Evolutionary conservation across 768 basidiomycete species (phyloP), one percentile per base, ranked within the genome.

Genomic region (Hemileccinum rubropunctum): DNA sequence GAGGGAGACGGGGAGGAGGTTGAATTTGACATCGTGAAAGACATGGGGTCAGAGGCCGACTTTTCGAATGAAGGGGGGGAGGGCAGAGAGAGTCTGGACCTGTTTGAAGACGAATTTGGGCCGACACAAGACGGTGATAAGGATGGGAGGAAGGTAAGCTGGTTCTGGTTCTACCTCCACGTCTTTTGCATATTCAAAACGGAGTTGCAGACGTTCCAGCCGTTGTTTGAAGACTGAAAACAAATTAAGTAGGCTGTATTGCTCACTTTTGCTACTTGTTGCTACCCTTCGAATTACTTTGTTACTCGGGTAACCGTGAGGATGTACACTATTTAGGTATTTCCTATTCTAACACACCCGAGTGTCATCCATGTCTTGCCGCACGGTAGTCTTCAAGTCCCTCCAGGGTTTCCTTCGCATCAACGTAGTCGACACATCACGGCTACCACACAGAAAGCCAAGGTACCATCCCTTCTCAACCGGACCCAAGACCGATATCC

Each of bases 1-100:
- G 69, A 69, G 23, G 69, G 67, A 36, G 65, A 69, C 3, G 69
- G 59, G 2, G 65, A 69, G 37, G 67, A 71, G 48, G 61, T 71
- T 38, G 67, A 43, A n/a, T 56, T 67, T 54, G 50, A 58, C 23
- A 30, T 59, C 12, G 17, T 34, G 15, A 60, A 44, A 33, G 53
- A 47, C 14, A 33, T 32, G 36, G 42, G 33, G 14, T 28, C 45
- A 10, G 15, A 40, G 3, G 11, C 30, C 14, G 36, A 6, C 23
- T 30, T 45, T 33, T 45, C 42, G 26, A 45, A 53, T 12, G 47
- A 43, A 14, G 17, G 20, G 21, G 52, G n/a, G 17, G 60, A 56
- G 15, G 49, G 52, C 11, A 38, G 51, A n/a, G 63, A 58, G 15
- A 65, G 61, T 38, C 42, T 69, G 42, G 63, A 67, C 33, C 50